These are phyloP conservation scores for Digitaria exilis DNA, from an alignment of 202 grass and related monocot genomes.

Conservation along the genomic window DNA sequence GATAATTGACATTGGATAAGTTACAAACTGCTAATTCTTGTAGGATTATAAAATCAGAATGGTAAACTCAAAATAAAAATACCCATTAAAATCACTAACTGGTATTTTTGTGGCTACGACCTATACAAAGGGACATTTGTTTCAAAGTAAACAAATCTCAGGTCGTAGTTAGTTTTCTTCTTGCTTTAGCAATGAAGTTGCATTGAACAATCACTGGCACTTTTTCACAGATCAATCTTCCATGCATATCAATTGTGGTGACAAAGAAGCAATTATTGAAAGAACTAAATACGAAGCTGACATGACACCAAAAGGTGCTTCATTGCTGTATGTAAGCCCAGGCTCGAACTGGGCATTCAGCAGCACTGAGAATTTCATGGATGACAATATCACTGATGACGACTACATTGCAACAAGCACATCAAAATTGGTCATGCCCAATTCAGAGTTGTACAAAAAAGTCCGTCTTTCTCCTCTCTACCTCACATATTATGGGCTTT, in stretches of 20 bases:
- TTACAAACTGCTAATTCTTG: slow-evolving; percentile 19
- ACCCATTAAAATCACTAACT: not conserved
- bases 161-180: not conserved
- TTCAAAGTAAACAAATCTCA: slow-evolving; percentile 3
- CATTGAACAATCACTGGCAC: no score
- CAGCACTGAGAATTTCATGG: slow-evolving; percentile 91
- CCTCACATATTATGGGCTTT: slow-evolving; percentile 90
- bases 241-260: slow-evolving; percentile 93
- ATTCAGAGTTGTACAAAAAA: slow-evolving; percentile 70
- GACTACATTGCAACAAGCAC: slow-evolving; percentile 63
- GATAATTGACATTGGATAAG: not conserved
- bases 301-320: slow-evolving; percentile 61
- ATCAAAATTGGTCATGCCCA: slow-evolving; percentile 52
- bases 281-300: slow-evolving; percentile 75
- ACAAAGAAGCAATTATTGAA: slow-evolving; percentile 62
- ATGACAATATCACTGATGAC: slow-evolving; percentile 72
- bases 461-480: slow-evolving; percentile 90
- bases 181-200: slow-evolving; percentile 24
- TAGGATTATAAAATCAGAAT: not conserved
- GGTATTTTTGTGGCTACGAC: not conserved
- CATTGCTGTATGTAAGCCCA: slow-evolving; percentile 46
- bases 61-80: slow-evolving; percentile 21
- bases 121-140: not conserved
- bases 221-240: no score
- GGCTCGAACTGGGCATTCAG: slow-evolving; percentile 89